phyloP scores from a whole-genome alignment of 1,284 basidiomycete genomes.

The Jaminaea rosea region DNA sequence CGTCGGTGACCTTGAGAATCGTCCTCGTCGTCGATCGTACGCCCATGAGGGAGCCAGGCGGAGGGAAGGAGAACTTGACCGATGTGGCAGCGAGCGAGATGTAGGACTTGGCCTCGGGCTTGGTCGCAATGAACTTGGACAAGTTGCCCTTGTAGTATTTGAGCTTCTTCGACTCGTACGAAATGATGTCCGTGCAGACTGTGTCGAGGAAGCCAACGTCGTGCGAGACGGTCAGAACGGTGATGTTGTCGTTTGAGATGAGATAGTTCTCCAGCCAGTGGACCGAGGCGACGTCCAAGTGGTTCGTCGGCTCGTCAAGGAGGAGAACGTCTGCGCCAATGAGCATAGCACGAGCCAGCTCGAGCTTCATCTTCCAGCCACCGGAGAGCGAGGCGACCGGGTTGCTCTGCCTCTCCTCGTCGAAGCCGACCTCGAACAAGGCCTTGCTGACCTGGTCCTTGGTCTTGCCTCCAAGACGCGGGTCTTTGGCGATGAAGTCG shows the following conservation, averaged over 20 bases:
- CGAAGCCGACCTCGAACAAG: constrained; percentile 60
- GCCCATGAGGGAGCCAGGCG: constrained; percentile 92
- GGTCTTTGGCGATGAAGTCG: constrained; percentile 78
- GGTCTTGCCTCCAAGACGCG: constrained; percentile 39
- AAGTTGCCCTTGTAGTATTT: constrained; percentile 93
- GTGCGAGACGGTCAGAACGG: constrained; percentile 92
- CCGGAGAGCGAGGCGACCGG: constrained; percentile 84
- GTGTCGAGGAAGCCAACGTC: constrained; percentile 96
- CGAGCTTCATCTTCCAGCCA: constrained; percentile 96
- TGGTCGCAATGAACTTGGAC: constrained; percentile 77
- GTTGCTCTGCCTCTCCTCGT: constrained; percentile 73
- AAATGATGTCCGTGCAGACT: constrained; percentile 94
- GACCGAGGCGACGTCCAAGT: constrained; percentile 67
- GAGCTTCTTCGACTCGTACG: constrained; percentile 94
- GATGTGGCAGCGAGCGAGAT: constrained; percentile 91
- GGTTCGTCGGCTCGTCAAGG: constrained; percentile 84
- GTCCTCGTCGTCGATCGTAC: constrained; percentile 93
- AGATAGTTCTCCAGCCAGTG: constrained; percentile 85
- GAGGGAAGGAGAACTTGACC: constrained; percentile 92
- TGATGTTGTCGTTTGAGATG: constrained; percentile 50
- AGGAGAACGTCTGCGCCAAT: constrained; percentile 71
- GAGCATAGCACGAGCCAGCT: constrained; percentile 57
- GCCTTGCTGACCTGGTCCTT: constrained; percentile 33
- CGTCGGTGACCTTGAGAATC: constrained; percentile 84
- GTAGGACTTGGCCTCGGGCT: constrained; percentile 92